phyloP scores from a whole-genome alignment of 371 early-diverging fungal species.

The Apophysomyces ossiformis region DNA sequence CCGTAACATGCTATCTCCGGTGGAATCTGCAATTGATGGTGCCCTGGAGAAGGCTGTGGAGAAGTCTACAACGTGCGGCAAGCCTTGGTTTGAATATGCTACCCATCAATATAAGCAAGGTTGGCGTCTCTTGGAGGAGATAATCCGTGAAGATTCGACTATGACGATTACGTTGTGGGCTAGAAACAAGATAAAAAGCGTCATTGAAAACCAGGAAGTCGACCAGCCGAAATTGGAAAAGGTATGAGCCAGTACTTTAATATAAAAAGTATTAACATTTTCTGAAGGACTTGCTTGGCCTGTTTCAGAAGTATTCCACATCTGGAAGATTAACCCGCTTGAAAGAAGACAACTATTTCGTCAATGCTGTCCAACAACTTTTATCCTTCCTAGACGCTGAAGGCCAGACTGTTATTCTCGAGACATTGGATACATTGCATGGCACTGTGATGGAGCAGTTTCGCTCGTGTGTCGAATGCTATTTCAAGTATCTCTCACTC shows the following conservation, averaged over 20 bases:
- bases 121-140: constrained; percentile 64
- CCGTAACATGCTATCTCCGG: constrained; percentile 29
- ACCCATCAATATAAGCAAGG: constrained; percentile 67
- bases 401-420: constrained; percentile 15
- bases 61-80: constrained; percentile 29
- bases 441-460: constrained; percentile 30
- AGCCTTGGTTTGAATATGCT: constrained; percentile 71
- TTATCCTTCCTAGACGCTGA: constrained; percentile 18
- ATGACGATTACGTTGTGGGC: constrained; percentile 38
- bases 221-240: constrained; percentile 20
- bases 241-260: constrained; percentile 14
- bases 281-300: constrained; percentile 16
- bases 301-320: constrained; percentile 23
- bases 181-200: constrained; percentile 14
- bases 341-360: constrained; percentile 9
- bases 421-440: constrained; percentile 26
- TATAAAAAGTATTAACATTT: neutral
- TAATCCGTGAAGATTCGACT: constrained; percentile 19
- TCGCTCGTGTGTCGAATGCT: constrained; percentile 32
- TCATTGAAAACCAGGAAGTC: neutral
- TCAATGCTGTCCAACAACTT: constrained; percentile 18
- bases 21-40: constrained; percentile 32
- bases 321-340: constrained; percentile 7
- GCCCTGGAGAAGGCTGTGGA: constrained; percentile 36
- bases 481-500: constrained; percentile 42